Percentiles rank a stretch among this genome's conserved stretches.
Conservation (phyloP, 345 rosid species). For the Eutrema heterophyllum region DNA sequence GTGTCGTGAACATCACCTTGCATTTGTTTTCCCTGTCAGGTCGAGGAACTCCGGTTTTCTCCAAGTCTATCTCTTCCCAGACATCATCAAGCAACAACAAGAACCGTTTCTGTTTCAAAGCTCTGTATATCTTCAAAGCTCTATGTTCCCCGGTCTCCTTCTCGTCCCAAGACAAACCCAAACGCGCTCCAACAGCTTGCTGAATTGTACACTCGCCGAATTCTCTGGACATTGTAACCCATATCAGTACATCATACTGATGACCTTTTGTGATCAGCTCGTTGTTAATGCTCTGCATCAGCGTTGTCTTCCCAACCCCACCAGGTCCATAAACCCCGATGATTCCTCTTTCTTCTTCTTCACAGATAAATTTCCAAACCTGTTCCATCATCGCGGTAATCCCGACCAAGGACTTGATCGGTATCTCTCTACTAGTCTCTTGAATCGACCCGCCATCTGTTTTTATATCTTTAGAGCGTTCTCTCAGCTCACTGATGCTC, state of each 20-base stretch:
- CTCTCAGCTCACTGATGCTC: slow-evolving; percentile 8
- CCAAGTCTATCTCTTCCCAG: slow-evolving; percentile 44
- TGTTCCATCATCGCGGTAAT: slow-evolving; percentile 6
- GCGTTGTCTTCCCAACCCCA: slow-evolving; percentile 33
- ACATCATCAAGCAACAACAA: slow-evolving; percentile 41
- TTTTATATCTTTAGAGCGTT: neutral
- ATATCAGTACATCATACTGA: slow-evolving; percentile 31
- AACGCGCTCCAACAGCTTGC: slow-evolving; percentile 28
- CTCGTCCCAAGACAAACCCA: slow-evolving; percentile 39
- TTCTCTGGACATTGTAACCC: slow-evolving; percentile 40
- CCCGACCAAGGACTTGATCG: slow-evolving; percentile 13
- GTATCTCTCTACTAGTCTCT: slow-evolving; percentile 14
- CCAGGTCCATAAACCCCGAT: slow-evolving; percentile 29
- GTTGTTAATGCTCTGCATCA: slow-evolving; percentile 31
- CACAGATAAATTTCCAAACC: slow-evolving; percentile 6
- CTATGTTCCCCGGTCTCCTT: slow-evolving; percentile 31
- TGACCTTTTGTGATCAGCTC: slow-evolving; percentile 25
- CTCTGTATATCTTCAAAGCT: slow-evolving; percentile 26
- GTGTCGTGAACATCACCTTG: slow-evolving; percentile 34
- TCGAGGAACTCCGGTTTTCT: slow-evolving; percentile 35
- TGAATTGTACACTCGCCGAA: slow-evolving; percentile 33
- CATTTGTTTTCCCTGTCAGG: slow-evolving; percentile 33
- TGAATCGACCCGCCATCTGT: slow-evolving; percentile 13
- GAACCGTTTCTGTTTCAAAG: slow-evolving; percentile 29
- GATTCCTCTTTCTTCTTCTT: slow-evolving; percentile 25